Evolutionary conservation across 2,329 filamentous ascomycete genomes (phyloP), one percentile per base, ranked within the genome.

Genomic region (Golovinomyces cichoracearum): DNA sequence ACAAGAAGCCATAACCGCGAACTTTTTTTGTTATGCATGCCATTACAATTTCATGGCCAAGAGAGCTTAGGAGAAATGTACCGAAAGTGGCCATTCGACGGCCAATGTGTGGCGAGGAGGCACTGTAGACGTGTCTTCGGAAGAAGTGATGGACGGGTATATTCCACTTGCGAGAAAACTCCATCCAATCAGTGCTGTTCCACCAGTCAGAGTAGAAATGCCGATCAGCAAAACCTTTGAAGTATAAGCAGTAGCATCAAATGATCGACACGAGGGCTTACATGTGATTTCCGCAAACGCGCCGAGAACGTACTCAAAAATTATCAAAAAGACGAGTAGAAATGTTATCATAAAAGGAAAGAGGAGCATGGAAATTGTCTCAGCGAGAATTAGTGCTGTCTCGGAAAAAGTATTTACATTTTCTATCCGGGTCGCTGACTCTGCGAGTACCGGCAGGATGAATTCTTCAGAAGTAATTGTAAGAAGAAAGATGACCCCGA

Each of bases 261-360:
- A 15, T 17, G 17, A 22, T 22, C 17, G 26, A 22, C 7, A 17
- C 31, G 19, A n/a, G 22, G 25, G 53, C 53, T 48, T 54, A 58
- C 78, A 73, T 17, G 86, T 93, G 55, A 95, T 82, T 63, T 98
- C 90, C 13, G 86, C 90, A 58, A 92, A 93, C 45, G 86, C 86
- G 50, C 88, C 90, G 29, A 95, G 74, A 10, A 93, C 73, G 63
- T 95, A 98, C 63, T 98, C 90, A 63, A 95, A 98, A 58, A 95
- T 95, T 63, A 94, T 85, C 50, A 98, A 76, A 67, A 98, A 98
- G 49, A 95, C 86, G 45, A 95, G 76, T 4, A 95, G 68, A 62
- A 95, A 92, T 3, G 80, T 93, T 52, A 95, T 72, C 83, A 94
- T 94, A 63, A 95, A 98, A 2, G 90, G 90, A 64, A 94, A 95